Percentiles rank a stretch among this genome's conserved stretches.
Evolutionary conservation across 441 rosid genomes (phyloP).

Genomic region (Populus tomentosa): DNA sequence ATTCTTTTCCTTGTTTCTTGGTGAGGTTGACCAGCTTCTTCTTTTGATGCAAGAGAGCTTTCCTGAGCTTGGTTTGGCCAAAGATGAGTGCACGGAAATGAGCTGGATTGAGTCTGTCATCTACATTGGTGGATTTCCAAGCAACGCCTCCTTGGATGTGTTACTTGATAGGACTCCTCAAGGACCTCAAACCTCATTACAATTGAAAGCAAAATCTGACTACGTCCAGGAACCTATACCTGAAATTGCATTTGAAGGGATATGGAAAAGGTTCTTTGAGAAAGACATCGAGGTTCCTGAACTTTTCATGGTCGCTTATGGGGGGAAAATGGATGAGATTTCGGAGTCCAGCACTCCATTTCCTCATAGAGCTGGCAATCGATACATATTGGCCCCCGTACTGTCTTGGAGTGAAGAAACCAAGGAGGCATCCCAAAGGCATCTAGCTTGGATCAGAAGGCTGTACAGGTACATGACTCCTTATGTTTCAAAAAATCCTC

Average conservation of each 20-base stretch:
- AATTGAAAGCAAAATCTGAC: slow-evolving; percentile 13
- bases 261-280: slow-evolving; percentile 32
- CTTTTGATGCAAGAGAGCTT: slow-evolving; percentile 34
- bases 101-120: slow-evolving; percentile 57
- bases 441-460: slow-evolving; percentile 27
- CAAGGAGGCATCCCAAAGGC: slow-evolving; percentile 8
- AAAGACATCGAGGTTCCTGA: slow-evolving; percentile 18
- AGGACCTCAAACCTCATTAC: slow-evolving; percentile 7
- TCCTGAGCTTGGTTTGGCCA: slow-evolving; percentile 48
- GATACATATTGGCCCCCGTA: slow-evolving; percentile 13
- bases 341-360: slow-evolving; percentile 36
- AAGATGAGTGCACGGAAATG: slow-evolving; percentile 8
- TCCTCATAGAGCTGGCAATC: slow-evolving; percentile 58
- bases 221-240: slow-evolving; percentile 43
- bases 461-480: slow-evolving; percentile 40
- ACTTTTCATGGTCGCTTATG: slow-evolving; percentile 40
- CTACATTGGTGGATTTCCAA: slow-evolving; percentile 28
- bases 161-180: slow-evolving; percentile 30
- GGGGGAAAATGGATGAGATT: slow-evolving; percentile 53
- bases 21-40: slow-evolving; percentile 31
- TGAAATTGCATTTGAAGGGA: slow-evolving; percentile 29
- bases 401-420: slow-evolving; percentile 30
- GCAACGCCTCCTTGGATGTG: slow-evolving; percentile 16
- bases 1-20: slow-evolving; percentile 43
- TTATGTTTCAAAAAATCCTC: slow-evolving; percentile 43